Percentiles rank a stretch among this genome's conserved stretches.
phyloP scores from a whole-genome alignment of 1,139 yeast genomes.

The Lodderomyces margitis region DNA sequence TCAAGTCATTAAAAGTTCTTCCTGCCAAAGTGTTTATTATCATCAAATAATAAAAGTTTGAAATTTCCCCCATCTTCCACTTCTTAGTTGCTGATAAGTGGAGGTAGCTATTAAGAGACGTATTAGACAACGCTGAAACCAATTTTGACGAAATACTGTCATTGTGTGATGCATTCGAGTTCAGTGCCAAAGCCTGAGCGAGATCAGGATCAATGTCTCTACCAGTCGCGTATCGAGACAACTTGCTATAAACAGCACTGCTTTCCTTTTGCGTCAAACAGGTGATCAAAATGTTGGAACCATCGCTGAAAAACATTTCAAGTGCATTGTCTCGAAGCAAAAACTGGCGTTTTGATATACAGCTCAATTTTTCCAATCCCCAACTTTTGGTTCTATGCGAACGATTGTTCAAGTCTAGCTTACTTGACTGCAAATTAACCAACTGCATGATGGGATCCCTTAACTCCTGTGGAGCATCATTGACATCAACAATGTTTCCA shows the following conservation, averaged over 20 bases:
- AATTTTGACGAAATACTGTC: conserved; percentile 28
- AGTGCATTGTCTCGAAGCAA: conserved; percentile 73
- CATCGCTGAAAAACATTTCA: conserved; percentile 73
- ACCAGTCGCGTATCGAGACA: conserved; percentile 47
- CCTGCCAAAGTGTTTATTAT: conserved; percentile 81
- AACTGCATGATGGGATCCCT: conserved; percentile 68
- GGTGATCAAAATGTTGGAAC: conserved; percentile 64
- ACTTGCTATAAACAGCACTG: conserved; percentile 50
- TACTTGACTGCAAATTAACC: conserved; percentile 40
- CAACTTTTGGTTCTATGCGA: conserved; percentile 53
- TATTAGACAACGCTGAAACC: conserved; percentile 35
- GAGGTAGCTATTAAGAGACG: conserved; percentile 17
- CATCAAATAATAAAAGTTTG: conserved; percentile 79
- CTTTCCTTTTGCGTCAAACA: conserved; percentile 51
- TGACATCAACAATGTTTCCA: conserved; percentile 65
- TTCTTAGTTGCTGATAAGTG: conserved; percentile 57
- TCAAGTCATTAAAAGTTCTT: conserved; percentile 78
- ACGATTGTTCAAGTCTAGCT: conserved; percentile 18
- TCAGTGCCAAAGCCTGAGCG: conserved; percentile 47
- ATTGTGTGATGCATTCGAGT: conserved; percentile 37
- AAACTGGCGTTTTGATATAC: conserved; percentile 71
- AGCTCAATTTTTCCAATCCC: conserved; percentile 55
- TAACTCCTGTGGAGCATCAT: conserved; percentile 57
- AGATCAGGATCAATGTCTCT: conserved; percentile 51
- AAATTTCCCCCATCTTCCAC: conserved; percentile 75